Percentiles rank a stretch among this genome's conserved stretches.
Evolutionary conservation across 768 basidiomycete species (phyloP).

Genomic region (Porpolomopsis calyptriformis): DNA sequence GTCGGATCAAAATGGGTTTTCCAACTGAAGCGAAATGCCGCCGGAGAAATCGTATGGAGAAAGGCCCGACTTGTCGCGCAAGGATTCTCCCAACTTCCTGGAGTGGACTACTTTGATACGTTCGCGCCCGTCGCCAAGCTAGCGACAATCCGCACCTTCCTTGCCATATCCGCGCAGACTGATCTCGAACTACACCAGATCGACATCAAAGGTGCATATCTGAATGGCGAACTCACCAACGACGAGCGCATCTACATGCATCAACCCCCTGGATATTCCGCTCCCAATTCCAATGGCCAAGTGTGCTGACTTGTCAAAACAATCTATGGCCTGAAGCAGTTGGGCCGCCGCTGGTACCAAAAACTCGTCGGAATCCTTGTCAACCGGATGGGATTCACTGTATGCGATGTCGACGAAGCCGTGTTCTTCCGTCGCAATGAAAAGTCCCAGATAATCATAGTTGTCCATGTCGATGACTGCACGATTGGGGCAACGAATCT

Average conservation of each 20-base stretch:
- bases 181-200: slow-evolving; percentile 9
- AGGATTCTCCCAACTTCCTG: slow-evolving; percentile 23
- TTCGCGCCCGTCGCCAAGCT: slow-evolving; percentile 13
- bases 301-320: slow-evolving; percentile 7
- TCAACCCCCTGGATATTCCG: slow-evolving; percentile 14
- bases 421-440: slow-evolving; percentile 12
- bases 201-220: slow-evolving; percentile 20
- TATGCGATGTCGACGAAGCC: slow-evolving; percentile 14
- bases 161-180: slow-evolving; percentile 14
- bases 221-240: slow-evolving; percentile 12
- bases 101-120: slow-evolving; percentile 22
- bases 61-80: slow-evolving; percentile 26
- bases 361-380: slow-evolving; percentile 8
- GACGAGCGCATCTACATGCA: slow-evolving; percentile 25
- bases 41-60: slow-evolving; percentile 12
- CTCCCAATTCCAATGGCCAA: not conserved
- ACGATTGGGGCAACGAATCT: slow-evolving; percentile 13
- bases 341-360: slow-evolving; percentile 9
- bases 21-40: not conserved
- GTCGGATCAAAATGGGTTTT: not conserved
- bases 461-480: slow-evolving; percentile 18
- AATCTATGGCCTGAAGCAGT: slow-evolving; percentile 12
- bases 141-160: slow-evolving; percentile 7
- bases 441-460: slow-evolving; percentile 9
- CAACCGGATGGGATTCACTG: slow-evolving; percentile 7